phyloP scores from a whole-genome alignment of 2,329 filamentous ascomycete species.

The Hymenoscyphus scutula region DNA sequence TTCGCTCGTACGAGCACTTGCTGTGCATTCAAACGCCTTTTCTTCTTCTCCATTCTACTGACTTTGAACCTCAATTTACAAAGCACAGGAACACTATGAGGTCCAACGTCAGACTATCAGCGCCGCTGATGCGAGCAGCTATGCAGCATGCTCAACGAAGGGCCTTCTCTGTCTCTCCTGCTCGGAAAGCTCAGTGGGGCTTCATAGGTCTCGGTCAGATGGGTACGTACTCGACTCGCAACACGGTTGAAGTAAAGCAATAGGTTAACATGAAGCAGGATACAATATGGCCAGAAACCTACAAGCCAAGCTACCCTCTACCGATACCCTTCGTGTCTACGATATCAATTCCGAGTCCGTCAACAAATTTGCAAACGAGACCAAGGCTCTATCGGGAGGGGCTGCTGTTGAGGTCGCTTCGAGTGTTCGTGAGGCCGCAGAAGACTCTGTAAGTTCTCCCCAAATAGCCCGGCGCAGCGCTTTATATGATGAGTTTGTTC shows the following conservation, averaged over 20 bases:
- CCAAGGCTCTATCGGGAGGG: slow-evolving; percentile 38
- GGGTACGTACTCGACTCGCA: slow-evolving; percentile 48
- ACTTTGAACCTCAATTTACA: slow-evolving; percentile 4
- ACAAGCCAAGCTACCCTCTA: slow-evolving; percentile 60
- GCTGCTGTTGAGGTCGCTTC: slow-evolving; percentile 54
- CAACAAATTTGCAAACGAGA: slow-evolving; percentile 53
- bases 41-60: not conserved
- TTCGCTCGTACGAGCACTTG: not conserved
- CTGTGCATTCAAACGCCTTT: not conserved
- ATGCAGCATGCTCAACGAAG: slow-evolving; percentile 27
- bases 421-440: slow-evolving; percentile 59
- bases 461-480: slow-evolving; percentile 2
- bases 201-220: slow-evolving; percentile 61
- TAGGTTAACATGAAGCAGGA: slow-evolving; percentile 44
- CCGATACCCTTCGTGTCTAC: slow-evolving; percentile 62
- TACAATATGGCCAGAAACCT: slow-evolving; percentile 73
- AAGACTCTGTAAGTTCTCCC: slow-evolving; percentile 58
- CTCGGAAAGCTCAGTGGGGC: slow-evolving; percentile 50
- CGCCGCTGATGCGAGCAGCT: slow-evolving; percentile 26
- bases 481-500: slow-evolving; percentile 51
- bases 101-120: slow-evolving; percentile 26
- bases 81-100: slow-evolving; percentile 25
- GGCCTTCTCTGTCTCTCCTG: slow-evolving; percentile 46
- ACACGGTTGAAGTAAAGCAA: slow-evolving; percentile 11
- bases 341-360: slow-evolving; percentile 61